Evolutionary conservation across 2,329 filamentous ascomycete genomes (phyloP).

Genomic region (Neoscytalidium dimidiatum): DNA sequence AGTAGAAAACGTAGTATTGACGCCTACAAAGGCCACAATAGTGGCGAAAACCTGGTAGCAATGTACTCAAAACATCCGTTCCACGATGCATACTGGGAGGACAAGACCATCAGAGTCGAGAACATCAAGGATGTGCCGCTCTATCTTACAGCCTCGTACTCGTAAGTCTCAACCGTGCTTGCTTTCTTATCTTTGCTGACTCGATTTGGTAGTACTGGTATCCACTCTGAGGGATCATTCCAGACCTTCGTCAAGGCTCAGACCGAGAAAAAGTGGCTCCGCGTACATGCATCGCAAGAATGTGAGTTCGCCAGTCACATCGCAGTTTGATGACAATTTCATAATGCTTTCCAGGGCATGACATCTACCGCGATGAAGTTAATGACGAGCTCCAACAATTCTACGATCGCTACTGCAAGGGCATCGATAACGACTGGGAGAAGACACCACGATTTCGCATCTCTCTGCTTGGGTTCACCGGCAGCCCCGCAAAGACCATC

Average conservation of each 20-base stretch:
- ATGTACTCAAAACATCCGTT: constrained; percentile 20
- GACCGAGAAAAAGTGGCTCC: constrained; percentile 26
- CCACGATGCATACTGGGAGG: constrained; percentile 20
- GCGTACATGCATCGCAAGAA: constrained; percentile 16
- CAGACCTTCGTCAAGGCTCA: constrained; percentile 18
- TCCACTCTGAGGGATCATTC: constrained; percentile 26
- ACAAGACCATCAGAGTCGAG: constrained; percentile 21
- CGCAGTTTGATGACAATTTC: not conserved
- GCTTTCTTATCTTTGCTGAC: not conserved
- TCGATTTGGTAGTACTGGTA: not conserved
- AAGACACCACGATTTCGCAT: constrained; percentile 49
- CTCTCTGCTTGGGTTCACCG: constrained; percentile 36
- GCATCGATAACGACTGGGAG: constrained; percentile 50
- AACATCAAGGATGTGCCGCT: constrained; percentile 24
- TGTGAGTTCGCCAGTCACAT: not conserved
- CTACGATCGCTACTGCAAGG: constrained; percentile 51
- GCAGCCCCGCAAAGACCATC: constrained; percentile 5
- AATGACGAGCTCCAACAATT: constrained; percentile 33
- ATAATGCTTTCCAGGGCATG: not conserved
- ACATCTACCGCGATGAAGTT: constrained; percentile 17
- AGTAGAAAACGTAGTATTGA: not conserved
- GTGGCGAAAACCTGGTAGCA: constrained; percentile 20
- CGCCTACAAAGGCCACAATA: constrained; percentile 20
- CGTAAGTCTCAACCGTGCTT: not conserved
- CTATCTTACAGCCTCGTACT: constrained; percentile 24